Evolutionary conservation across 2,329 filamentous ascomycete genomes (phyloP), one percentile per base, ranked within the genome.

Genomic region (Coniella vitis): DNA sequence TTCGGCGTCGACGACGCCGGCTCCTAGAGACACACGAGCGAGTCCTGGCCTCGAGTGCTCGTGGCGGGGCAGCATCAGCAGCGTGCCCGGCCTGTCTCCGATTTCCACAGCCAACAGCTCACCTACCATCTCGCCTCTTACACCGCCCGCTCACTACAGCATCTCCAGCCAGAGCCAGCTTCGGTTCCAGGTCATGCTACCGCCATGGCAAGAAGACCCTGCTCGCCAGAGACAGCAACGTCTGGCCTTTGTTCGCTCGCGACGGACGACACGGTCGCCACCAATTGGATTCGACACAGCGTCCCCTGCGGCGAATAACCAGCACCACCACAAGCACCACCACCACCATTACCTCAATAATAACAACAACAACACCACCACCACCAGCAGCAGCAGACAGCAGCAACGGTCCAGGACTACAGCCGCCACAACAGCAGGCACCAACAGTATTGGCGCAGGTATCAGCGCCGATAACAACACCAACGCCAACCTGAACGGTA

Each of bases 101-200:
- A n/a, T 38, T 4, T 48, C 51, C 19, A 51, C 51, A 7, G 48
- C 48, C 32, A 38, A 39, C 31, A 35, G 31, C 36, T 39, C 51
- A 16, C 45, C 42, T 3, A 29, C 32, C n/a, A 14, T 29, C n/a
- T 25, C 47, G 1, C 47, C 47, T 4, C 21, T 37, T 29, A 39
- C 40, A 4, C 51, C 49, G 9, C 39, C 40, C 16, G 36, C 40
- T 7, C 34, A 41, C 13, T 31, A 42, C 21, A 31, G 20, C 39
- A 44, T 40, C 20, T 16, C 17, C 4, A 31, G 31, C 4, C 39
- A 43, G 10, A 31, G 37, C 31, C 16, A 25, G 14, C 39, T 44
- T 22, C 20, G 44, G 21, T 31, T 44, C 17, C 36, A 45, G 9
- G 17, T 34, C 3, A n/a, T 12, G 12, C 32, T 38, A 31, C 3